A percentile compares a stretch with the other conserved stretches of the same genome.
Conservation (phyloP, 306 rosid genomes). For the Crotalaria pallida region DNA sequence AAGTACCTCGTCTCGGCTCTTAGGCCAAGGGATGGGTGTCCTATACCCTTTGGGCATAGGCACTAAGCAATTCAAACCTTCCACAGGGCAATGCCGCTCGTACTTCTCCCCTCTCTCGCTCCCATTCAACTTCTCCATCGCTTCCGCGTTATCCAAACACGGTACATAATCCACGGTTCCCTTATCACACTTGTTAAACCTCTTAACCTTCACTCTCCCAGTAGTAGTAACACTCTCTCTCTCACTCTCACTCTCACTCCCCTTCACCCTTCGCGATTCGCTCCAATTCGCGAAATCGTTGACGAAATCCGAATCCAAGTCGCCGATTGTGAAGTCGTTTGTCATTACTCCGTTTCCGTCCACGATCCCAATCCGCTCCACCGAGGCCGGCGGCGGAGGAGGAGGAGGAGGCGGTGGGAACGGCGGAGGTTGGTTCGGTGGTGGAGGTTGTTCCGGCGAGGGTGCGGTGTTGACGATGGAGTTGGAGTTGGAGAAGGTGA, state of each 20-base stretch:
- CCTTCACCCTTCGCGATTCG: background rate
- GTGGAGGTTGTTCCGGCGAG: background rate
- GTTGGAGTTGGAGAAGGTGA: background rate
- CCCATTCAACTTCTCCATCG: conserved; percentile 27
- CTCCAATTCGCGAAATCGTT: conserved; percentile 32
- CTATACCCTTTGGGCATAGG: conserved; percentile 57
- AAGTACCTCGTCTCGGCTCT: conserved; percentile 84
- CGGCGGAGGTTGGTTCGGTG: too few species aligned
- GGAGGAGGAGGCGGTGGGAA: too few species aligned
- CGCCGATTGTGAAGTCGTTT: conserved; percentile 64
- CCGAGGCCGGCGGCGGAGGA: conserved; percentile 42
- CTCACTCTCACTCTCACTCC: background rate
- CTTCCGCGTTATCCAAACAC: conserved; percentile 67
- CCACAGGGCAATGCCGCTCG: conserved; percentile 71
- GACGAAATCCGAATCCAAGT: conserved; percentile 15
- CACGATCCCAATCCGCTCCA: conserved; percentile 56
- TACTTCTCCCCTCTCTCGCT: conserved; percentile 49
- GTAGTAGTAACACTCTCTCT: too few species aligned
- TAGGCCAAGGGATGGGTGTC: conserved; percentile 67
- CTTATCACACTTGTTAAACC: conserved; percentile 39
- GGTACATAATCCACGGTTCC: conserved; percentile 65
- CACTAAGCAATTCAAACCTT: conserved; percentile 57
- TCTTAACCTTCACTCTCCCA: conserved; percentile 31
- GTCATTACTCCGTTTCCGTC: conserved; percentile 79
- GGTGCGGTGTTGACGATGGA: background rate